Conservation (phyloP, 768 basidiomycete species). For the Boletus insuetus region DNA sequence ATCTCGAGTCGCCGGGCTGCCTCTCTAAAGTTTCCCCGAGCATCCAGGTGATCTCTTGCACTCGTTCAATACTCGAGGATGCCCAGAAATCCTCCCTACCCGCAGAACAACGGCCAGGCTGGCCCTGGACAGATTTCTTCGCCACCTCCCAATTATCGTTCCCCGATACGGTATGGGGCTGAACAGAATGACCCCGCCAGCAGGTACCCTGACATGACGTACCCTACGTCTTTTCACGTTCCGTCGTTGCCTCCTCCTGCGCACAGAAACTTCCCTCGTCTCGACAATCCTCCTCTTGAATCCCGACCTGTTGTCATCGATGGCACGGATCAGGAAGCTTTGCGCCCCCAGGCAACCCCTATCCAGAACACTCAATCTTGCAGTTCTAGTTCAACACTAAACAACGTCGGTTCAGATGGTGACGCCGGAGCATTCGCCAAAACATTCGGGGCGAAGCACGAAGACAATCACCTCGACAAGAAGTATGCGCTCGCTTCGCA, state of each 20-base stretch:
- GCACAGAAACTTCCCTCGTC: background rate
- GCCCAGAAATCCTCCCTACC: slow-evolving; percentile 13
- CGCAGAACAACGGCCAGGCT: slow-evolving; percentile 16
- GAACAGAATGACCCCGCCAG: background rate
- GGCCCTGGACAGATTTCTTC: slow-evolving; percentile 17
- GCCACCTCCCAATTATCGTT: background rate
- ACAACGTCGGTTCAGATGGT: slow-evolving; percentile 18
- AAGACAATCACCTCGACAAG: slow-evolving; percentile 30
- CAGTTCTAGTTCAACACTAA: slow-evolving; percentile 40
- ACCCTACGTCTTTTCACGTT: slow-evolving; percentile 10
- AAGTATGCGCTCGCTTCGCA: slow-evolving; percentile 54
- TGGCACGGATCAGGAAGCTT: background rate
- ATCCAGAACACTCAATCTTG: slow-evolving; percentile 27
- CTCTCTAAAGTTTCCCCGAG: slow-evolving; percentile 1
- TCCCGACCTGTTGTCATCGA: background rate
- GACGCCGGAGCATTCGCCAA: slow-evolving; percentile 17
- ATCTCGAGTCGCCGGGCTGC: background rate
- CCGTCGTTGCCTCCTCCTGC: slow-evolving; percentile 6
- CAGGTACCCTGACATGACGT: slow-evolving; percentile 3
- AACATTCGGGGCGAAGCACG: slow-evolving; percentile 9
- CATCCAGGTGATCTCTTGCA: slow-evolving; percentile 18
- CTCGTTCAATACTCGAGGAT: slow-evolving; percentile 14
- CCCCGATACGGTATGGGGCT: background rate
- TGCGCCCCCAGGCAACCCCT: slow-evolving; percentile 16
- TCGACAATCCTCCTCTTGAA: background rate